phyloP scores from a whole-genome alignment of 805 yeast species.

The Zygosaccharomyces bisporus region DNA sequence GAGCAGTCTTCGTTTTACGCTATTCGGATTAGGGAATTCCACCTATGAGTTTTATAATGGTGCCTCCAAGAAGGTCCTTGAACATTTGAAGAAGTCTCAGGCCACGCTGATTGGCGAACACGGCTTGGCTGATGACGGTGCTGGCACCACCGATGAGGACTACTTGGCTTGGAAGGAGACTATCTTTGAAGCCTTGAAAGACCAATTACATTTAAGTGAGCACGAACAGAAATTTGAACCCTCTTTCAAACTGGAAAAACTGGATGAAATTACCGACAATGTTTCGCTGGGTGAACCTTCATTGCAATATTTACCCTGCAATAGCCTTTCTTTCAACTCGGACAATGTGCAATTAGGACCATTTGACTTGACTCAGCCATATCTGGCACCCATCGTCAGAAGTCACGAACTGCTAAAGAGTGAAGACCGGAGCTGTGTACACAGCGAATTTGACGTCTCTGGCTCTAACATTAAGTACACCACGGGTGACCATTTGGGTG shows the following conservation, averaged over 20 bases:
- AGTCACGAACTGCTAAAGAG: slow-evolving; percentile 70
- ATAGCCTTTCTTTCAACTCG: slow-evolving; percentile 36
- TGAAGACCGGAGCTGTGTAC: slow-evolving; percentile 73
- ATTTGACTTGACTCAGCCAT: slow-evolving; percentile 77
- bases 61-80: slow-evolving; percentile 61
- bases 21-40: slow-evolving; percentile 92
- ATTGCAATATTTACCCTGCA: slow-evolving; percentile 45
- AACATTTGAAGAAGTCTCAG: slow-evolving; percentile 55
- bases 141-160: slow-evolving; percentile 93
- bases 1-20: slow-evolving; percentile 56
- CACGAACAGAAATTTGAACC: slow-evolving; percentile 80
- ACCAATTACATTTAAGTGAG: slow-evolving; percentile 65
- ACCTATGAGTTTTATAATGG: slow-evolving; percentile 91
- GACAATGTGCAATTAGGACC: slow-evolving; percentile 57
- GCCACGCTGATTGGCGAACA: slow-evolving; percentile 69
- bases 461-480: slow-evolving; percentile 73
- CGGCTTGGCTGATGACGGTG: slow-evolving; percentile 95
- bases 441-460: slow-evolving; percentile 81
- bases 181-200: slow-evolving; percentile 61
- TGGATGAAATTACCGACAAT: slow-evolving; percentile 38
- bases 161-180: slow-evolving; percentile 88
- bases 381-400: slow-evolving; percentile 58
- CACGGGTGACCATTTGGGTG: slow-evolving; percentile 94
- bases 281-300: slow-evolving; percentile 83
- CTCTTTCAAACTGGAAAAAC: slow-evolving; percentile 43